These are phyloP conservation scores for Plasmodium gallinaceum DNA, from an alignment of 169 alveolate genomes.

Conservation along the genomic window DNA sequence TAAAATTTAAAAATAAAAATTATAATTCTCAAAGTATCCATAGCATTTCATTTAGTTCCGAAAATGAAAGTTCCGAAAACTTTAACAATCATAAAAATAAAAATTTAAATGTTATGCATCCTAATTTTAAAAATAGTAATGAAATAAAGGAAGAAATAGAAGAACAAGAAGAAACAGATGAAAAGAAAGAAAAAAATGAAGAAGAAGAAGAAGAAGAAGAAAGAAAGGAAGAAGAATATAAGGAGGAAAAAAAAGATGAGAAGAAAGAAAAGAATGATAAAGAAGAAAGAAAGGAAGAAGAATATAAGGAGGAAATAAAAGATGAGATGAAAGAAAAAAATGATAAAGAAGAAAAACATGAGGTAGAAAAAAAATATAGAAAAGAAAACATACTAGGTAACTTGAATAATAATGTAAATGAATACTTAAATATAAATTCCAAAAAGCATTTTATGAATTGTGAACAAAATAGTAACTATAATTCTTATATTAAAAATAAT, in stretches of 20 bases:
- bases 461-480: neutral
- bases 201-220: neutral
- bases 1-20: constrained; percentile 14
- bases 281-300: neutral
- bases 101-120: neutral
- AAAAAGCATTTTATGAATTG: no score
- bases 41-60: neutral
- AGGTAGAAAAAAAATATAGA: neutral
- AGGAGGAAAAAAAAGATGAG: neutral
- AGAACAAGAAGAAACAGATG: neutral
- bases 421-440: no score
- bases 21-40: neutral
- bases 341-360: constrained; percentile 4
- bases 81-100: neutral
- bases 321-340: neutral
- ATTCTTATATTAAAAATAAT: neutral
- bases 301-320: neutral
- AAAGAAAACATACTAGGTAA: neutral
- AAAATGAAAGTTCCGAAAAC: neutral
- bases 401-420: neutral
- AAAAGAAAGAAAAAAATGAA: neutral
- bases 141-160: neutral
- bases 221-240: neutral
- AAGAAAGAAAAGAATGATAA: neutral
- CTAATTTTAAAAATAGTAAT: neutral